A percentile compares a stretch with the other conserved stretches of the same genome.
These are phyloP conservation scores for Xylariales sp. DNA, from an alignment of 2,329 filamentous ascomycete genomes.

Conservation along the genomic window DNA sequence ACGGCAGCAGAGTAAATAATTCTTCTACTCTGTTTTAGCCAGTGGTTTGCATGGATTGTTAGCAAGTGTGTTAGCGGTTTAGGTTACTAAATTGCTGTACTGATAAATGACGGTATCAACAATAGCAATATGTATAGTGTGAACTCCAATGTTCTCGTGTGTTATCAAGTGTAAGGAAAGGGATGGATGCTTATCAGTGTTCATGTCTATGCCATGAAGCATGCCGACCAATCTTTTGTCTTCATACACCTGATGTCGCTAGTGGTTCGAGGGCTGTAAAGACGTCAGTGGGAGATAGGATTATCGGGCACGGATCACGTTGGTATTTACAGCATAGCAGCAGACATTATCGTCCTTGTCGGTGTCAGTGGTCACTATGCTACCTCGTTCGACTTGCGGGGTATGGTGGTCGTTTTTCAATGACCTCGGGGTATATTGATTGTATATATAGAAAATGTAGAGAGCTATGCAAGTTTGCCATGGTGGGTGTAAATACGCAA, in stretches of 20 bases:
- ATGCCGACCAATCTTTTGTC: neutral
- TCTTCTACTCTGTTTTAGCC: neutral
- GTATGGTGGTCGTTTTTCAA: neutral
- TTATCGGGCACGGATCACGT: neutral
- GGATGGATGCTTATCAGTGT: neutral
- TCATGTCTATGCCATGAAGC: neutral
- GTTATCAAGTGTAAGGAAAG: neutral
- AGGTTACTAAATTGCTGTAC: slow-evolving; percentile 8
- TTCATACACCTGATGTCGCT: neutral
- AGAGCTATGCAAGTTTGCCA: neutral
- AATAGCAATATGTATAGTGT: neutral
- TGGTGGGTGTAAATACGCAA: neutral
- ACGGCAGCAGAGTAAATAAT: slow-evolving; percentile 12
- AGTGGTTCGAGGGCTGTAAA: neutral
- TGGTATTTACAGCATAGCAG: neutral
- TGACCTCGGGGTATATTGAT: neutral
- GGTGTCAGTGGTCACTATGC: neutral
- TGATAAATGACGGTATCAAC: slow-evolving; percentile 14
- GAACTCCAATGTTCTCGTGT: neutral
- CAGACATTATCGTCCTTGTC: neutral
- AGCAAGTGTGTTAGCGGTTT: neutral
- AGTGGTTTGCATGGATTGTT: neutral
- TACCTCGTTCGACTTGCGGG: neutral
- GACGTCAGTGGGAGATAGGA: neutral
- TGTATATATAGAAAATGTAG: neutral